Base-by-base conservation (phyloP, 306 rosid genomes). In the Trifolium dubium region DNA sequence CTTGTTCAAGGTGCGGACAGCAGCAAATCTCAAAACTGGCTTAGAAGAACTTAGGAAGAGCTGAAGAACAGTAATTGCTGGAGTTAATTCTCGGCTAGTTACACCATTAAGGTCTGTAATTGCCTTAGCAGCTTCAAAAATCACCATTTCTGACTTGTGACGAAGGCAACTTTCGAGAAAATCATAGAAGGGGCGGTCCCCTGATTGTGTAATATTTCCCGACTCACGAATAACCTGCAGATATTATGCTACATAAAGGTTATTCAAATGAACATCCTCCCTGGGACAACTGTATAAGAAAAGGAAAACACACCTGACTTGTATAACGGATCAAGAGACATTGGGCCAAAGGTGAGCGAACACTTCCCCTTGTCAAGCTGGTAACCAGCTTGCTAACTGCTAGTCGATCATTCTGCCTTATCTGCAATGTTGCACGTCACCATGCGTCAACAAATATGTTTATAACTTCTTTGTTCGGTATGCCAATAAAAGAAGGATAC, bases 91-190 rank as follows among this genome's bases (percentile, higher is more conserved):
- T 64, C 97, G 85, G 83, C 79, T 89, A 40, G 99, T 88, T 82
- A 94, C 97, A 39, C 97, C 92, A 72, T 63, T 89, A 64, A 94
- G 95, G 86, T 94, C 99, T 23, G 99, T 94, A 81, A 94, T 94
- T 79, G 93, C 96, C 83, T 87, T 89, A 73, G 99, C 97, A 80
- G 99, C 96, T 85, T 94, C 99, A 86, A 94, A 92, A 69, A 94
- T 94, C 76, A 94, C 99, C 97, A 92, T 94, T 77, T 94, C 99
- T 67, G 97, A 93, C 84, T 94, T 94, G 86, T 94, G 99, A 65
- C 97, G 95, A 29, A 94, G 94, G 83, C 99, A 94, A 79, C 97
- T 87, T 90, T 94, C 99, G 76, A 94, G 97, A 83, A 63, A 94
- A 86, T 94, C 97, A 13, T 88, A 94, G 77, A 94, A 94, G 10